phyloP scores from a whole-genome alignment of 768 basidiomycete species.

The Suillus bovinus region DNA sequence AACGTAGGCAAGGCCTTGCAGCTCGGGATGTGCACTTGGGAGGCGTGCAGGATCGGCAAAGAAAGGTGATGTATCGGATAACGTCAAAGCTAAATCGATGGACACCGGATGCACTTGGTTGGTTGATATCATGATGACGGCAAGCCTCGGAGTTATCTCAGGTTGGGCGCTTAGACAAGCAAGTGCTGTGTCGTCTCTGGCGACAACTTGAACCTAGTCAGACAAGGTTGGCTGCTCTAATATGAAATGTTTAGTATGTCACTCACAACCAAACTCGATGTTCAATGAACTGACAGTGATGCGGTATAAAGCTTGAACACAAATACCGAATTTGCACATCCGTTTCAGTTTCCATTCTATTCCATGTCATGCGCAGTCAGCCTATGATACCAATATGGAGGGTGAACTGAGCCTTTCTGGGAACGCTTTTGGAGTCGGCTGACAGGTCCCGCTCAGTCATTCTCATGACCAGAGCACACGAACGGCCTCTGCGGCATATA shows the following conservation, averaged over 20 bases:
- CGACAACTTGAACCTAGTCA: neutral
- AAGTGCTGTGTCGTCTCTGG: neutral
- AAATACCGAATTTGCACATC: neutral
- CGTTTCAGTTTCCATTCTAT: neutral
- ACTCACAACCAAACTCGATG: neutral
- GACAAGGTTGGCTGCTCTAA: neutral
- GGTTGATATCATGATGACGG: neutral
- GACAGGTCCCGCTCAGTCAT: neutral
- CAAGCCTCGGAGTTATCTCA: neutral
- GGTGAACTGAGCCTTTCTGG: neutral
- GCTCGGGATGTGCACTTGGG: slow-evolving; percentile 2
- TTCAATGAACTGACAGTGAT: neutral
- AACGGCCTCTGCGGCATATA: neutral
- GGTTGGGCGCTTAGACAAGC: neutral
- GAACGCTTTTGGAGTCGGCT: neutral
- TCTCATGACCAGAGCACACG: neutral
- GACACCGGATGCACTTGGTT: neutral
- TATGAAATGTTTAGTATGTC: neutral
- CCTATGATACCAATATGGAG: neutral
- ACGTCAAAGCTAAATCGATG: neutral
- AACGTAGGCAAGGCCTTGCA: slow-evolving; percentile 3
- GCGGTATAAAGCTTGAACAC: neutral
- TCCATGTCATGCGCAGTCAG: neutral
- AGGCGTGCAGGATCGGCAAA: neutral
- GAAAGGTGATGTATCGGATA: slow-evolving; percentile 1